Evolutionary conservation across 2,329 filamentous ascomycete species (phyloP).

Genomic region (Botrytis sinoallii): DNA sequence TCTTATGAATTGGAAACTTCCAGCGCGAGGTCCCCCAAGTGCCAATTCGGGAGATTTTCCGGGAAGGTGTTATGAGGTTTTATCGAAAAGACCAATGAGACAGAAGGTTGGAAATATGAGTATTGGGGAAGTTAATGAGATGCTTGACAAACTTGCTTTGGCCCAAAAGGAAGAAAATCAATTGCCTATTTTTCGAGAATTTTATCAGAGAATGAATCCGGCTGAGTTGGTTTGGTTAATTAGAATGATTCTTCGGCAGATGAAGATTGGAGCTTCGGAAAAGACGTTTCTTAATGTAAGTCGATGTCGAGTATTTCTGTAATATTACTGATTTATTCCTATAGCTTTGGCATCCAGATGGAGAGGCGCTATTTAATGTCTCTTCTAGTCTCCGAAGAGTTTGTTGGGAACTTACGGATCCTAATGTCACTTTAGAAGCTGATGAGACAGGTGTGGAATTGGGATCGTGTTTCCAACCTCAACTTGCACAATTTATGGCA

Average conservation of each 20-base stretch:
- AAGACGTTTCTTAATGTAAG: slow-evolving; percentile 72
- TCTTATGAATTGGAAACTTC: slow-evolving; percentile 88
- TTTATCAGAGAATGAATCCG: slow-evolving; percentile 88
- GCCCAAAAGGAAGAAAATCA: slow-evolving; percentile 82
- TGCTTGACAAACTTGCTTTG: slow-evolving; percentile 73
- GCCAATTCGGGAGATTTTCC: slow-evolving; percentile 87
- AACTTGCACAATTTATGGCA: slow-evolving; percentile 89
- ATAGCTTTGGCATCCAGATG: slow-evolving; percentile 78
- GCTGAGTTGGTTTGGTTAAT: slow-evolving; percentile 94
- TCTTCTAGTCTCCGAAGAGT: slow-evolving; percentile 87
- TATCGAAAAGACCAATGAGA: slow-evolving; percentile 78
- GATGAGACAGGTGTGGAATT: slow-evolving; percentile 72
- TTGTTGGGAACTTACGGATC: slow-evolving; percentile 88
- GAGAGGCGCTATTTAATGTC: slow-evolving; percentile 77
- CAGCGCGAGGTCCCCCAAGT: slow-evolving; percentile 61
- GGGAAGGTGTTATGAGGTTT: slow-evolving; percentile 79
- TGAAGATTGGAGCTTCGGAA: slow-evolving; percentile 75
- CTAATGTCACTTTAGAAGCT: slow-evolving; percentile 66
- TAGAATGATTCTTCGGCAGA: slow-evolving; percentile 81
- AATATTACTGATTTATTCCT: slow-evolving; percentile 31
- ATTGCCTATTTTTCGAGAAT: slow-evolving; percentile 72
- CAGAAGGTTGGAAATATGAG: slow-evolving; percentile 73
- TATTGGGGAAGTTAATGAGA: slow-evolving; percentile 84
- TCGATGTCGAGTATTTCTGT: background rate
- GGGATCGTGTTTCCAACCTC: slow-evolving; percentile 96